phyloP scores from a whole-genome alignment of 441 rosid genomes.

The Raphanus hybrid region DNA sequence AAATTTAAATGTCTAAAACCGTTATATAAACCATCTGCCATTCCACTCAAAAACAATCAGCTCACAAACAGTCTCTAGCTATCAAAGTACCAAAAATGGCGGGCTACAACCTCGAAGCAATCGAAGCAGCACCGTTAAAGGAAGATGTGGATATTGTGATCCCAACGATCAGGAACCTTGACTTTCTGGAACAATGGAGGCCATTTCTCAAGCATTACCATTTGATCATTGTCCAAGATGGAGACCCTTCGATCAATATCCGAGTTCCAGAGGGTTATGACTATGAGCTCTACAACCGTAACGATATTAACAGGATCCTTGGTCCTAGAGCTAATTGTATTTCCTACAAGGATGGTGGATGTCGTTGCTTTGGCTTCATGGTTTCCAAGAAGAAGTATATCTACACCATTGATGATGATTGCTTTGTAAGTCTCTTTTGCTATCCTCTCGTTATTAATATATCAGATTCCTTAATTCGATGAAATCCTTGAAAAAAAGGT shows the following conservation, averaged over 20 bases:
- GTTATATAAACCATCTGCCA: constrained; percentile 25
- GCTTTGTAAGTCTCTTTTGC: constrained; percentile 40
- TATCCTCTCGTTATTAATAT: background rate
- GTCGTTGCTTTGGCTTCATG: constrained; percentile 47
- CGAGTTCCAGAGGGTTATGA: constrained; percentile 43
- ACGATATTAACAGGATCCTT: constrained; percentile 43
- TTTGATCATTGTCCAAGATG: constrained; percentile 45
- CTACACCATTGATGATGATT: constrained; percentile 48
- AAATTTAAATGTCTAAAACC: background rate
- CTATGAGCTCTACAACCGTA: constrained; percentile 43
- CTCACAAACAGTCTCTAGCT: background rate
- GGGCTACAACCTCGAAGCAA: constrained; percentile 42
- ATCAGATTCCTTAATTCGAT: background rate
- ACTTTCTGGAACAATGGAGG: constrained; percentile 43
- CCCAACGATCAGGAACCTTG: constrained; percentile 42
- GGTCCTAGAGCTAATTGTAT: constrained; percentile 44
- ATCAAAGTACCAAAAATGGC: constrained; percentile 34
- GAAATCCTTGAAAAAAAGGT: constrained; percentile 26
- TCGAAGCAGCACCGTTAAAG: constrained; percentile 40
- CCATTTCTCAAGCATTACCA: constrained; percentile 42
- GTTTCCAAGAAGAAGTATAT: constrained; percentile 41
- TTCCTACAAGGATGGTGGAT: constrained; percentile 45
- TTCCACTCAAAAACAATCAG: background rate
- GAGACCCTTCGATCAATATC: constrained; percentile 42
- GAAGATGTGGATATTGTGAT: constrained; percentile 44